These are phyloP conservation scores for Magnusiomyces ingens DNA, from an alignment of 1,139 yeast species.

Conservation along the genomic window DNA sequence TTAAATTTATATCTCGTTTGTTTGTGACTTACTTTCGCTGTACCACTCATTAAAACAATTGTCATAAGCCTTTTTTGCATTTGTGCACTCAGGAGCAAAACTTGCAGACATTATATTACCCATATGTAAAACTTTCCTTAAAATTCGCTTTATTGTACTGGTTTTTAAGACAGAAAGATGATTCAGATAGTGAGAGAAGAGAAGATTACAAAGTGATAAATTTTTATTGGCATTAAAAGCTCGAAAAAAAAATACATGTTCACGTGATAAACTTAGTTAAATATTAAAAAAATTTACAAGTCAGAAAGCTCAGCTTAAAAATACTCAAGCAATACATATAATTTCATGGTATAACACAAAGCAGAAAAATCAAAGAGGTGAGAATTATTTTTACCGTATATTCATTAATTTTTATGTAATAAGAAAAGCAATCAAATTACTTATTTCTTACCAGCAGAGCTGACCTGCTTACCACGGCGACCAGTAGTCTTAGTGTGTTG, in stretches of 20 bases:
- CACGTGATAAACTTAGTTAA: background rate
- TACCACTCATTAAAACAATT: constrained; percentile 94
- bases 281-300: background rate
- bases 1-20: background rate
- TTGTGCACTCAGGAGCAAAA: constrained; percentile 95
- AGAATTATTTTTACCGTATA: background rate
- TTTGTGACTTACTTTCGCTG: constrained; percentile 55
- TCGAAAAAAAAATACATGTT: background rate
- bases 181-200: background rate
- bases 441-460: constrained; percentile 37
- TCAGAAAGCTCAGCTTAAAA: background rate
- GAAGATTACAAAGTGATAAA: background rate
- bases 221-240: background rate
- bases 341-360: background rate
- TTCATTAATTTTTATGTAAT: background rate
- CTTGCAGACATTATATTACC: constrained; percentile 69
- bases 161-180: background rate
- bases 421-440: background rate
- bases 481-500: constrained; percentile 99
- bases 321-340: background rate
- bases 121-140: constrained; percentile 20
- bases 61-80: constrained; percentile 76
- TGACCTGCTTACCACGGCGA: constrained; percentile 68
- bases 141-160: background rate
- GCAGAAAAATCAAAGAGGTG: background rate